Evolutionary conservation across 352 stramenopile genomes (phyloP), one percentile per base, ranked within the genome.

Genomic region (Phytophthora constricta): DNA sequence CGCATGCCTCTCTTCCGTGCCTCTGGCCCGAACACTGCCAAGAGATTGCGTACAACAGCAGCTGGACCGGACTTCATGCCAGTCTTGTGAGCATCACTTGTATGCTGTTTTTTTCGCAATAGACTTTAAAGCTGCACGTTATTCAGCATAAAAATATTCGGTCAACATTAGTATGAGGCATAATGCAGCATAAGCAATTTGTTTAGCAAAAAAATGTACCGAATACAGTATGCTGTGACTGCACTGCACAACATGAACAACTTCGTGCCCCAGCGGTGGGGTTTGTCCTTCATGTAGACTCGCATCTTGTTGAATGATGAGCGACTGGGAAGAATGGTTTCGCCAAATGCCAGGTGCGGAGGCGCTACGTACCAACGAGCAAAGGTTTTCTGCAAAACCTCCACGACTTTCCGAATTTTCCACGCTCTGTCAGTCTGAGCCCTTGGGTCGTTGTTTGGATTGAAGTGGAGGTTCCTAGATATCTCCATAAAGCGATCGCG

Each of bases 391-490:
- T 69, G 59, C 4, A 69, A 26, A 10, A 60, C 45, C 2, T 66
- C 55, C 0, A 74, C 55, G 0, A 74, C 49, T 23, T 56, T 60
- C 7, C 54, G 61, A 11, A 74, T 66, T 26, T 70, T 70, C 60
- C 50, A 74, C 0, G 55, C 56, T 0, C 49, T 14, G n/a, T 70
- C 55, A 2, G 48, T 66, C 3, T 16, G 5, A 14, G 31, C 41
- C 22, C 42, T 17, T 1, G 17, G 23, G 31, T 74, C 60, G 9
- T 17, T 14, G 54, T 70, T 66, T 1, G 23, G 16, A 23, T 62
- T 74, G 42, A 74, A 70, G 26, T 74, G 60, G 0, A 70, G 43
- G 19, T 65, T 59, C 4, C 60, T 8, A 2, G 33, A 52, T 10
- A 70, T 63, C 14, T 61, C 31, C 31, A 51, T 46, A 27, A 66